phyloP scores from a whole-genome alignment of 176 grass and related monocot species.

The Oryza australiensis region DNA sequence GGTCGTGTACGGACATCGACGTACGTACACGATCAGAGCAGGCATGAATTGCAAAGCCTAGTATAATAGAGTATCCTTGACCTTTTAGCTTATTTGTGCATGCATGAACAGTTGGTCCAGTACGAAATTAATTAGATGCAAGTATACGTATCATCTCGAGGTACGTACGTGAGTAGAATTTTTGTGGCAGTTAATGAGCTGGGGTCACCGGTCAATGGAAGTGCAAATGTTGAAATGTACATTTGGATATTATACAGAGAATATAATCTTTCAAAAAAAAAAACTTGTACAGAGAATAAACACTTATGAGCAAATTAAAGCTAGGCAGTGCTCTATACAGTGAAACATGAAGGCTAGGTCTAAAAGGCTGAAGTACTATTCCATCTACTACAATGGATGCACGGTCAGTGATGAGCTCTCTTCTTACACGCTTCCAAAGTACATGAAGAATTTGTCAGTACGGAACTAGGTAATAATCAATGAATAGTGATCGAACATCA shows the following conservation, averaged over 20 bases:
- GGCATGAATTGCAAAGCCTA: background rate
- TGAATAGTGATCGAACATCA: background rate
- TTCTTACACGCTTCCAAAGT: background rate
- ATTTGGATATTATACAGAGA: background rate
- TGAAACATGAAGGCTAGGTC: background rate
- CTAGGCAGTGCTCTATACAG: background rate
- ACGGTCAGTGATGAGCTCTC: background rate
- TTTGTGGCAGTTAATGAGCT: background rate
- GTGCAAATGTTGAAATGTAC: background rate
- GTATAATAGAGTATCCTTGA: background rate
- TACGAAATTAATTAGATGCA: background rate
- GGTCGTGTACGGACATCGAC: no score
- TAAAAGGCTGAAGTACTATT: background rate
- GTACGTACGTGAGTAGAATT: conserved; percentile 20
- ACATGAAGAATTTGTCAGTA: background rate
- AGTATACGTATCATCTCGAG: background rate
- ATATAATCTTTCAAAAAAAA: background rate
- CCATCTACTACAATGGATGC: background rate
- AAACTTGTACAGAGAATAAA: background rate
- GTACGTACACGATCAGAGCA: background rate
- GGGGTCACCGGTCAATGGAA: background rate
- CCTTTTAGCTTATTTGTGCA: background rate
- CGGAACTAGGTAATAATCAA: background rate
- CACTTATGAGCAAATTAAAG: background rate
- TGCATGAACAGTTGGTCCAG: background rate